phyloP scores from a whole-genome alignment of 2,329 filamentous ascomycete species.

The Dryadomyces sulphureus region DNA sequence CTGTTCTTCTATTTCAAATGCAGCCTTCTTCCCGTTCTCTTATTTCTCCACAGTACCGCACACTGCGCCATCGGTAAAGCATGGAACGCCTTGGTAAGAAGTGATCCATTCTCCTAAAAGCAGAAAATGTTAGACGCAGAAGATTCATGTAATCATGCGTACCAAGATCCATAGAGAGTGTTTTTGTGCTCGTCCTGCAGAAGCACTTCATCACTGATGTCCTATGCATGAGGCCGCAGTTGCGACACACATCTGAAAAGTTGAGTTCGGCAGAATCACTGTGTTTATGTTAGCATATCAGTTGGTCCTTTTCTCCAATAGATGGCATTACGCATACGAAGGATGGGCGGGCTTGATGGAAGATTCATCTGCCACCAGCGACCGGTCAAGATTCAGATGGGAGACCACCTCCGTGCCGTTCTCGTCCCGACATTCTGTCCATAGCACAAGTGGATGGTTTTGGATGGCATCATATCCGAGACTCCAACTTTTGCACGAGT shows the following conservation, averaged over 20 bases:
- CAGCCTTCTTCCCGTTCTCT: not conserved
- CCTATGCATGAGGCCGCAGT: not conserved
- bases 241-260: constrained; percentile 6
- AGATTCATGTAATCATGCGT: too few relatives aligned
- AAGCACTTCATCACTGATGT: constrained; percentile 5
- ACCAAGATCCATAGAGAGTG: constrained; percentile 4
- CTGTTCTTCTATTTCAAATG: not conserved
- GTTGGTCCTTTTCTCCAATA: not conserved
- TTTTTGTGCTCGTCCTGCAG: constrained; percentile 1
- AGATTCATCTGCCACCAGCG: constrained; percentile 1
- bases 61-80: constrained; percentile 6
- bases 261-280: constrained; percentile 2
- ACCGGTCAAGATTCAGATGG: constrained; percentile 1
- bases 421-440: not conserved
- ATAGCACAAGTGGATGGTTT: not conserved
- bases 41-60: not conserved
- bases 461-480: too few relatives aligned
- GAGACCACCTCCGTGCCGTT: not conserved
- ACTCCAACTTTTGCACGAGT: too few relatives aligned
- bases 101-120: constrained; percentile 1
- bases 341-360: constrained; percentile 4
- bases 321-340: not conserved
- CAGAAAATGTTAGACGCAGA: too few relatives aligned
- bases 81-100: constrained; percentile 2
- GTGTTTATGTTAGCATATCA: not conserved